Evolutionary conservation across 2,329 filamentous ascomycete genomes (phyloP), one percentile per base, ranked within the genome.

Genomic region (Clonostachys rhizophaga): DNA sequence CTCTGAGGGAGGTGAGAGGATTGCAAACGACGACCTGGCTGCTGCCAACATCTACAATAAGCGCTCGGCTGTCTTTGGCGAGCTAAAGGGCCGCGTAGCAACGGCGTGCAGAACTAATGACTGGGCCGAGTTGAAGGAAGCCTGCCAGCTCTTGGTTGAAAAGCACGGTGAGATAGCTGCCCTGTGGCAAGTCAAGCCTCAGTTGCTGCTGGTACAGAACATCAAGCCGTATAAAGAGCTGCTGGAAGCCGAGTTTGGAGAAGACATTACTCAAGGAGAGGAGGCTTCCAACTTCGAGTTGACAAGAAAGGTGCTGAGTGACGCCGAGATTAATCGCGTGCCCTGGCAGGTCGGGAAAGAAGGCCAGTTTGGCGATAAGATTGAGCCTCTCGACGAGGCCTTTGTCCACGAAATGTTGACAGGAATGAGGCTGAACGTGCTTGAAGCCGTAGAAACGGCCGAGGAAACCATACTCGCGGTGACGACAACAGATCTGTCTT

Each of bases 361-460:
- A 18, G 50, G 47, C 24, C 24, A 47, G 18, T 48, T 45, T 36
- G 36, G 47, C 24, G 30, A 39, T 30, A 40, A 44, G 5, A 46
- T 53, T 44, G 50, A 54, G 43, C 48, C 50, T 44, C 44, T 51
- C 12, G 47, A 52, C 14, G 50, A 52, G 34, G 45, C 43, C 14
- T 95, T 94, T 58, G 81, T 95, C 48, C 78, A 95, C 43, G 95
- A 95, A 65, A 94, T 89, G 60, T 69, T 95, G 49, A 95, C 89
- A 0, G 73, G 91, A 10, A 88, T 92, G 60, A 89, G 94, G 63
- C 72, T 94, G 36, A 39, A 39, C 17, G 36, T 6, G 14, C 14
- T 8, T 18, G 36, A 18, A n/a, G 17, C 36, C 14, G n/a, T 5
- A 6, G 17, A n/a, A n/a, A 11, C 36, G 17, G 36, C 10, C 17